Conservation (phyloP, 495 filamentous ascomycete species). For the Hypomontagnella submonticulosa region DNA sequence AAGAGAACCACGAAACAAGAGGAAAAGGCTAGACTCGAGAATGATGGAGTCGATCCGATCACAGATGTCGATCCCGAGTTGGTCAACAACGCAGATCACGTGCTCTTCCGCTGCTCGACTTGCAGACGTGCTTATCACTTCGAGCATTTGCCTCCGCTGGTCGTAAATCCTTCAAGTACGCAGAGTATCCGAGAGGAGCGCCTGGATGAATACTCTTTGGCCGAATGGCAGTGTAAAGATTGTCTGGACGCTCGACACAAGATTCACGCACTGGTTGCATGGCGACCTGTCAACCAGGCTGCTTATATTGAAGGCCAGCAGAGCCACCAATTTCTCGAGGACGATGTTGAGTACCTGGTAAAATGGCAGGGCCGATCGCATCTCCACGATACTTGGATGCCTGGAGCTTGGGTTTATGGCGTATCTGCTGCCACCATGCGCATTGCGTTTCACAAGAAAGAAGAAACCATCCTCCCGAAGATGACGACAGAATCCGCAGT, state of each 20-base stretch:
- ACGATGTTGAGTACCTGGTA: conserved; percentile 87
- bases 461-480: conserved; percentile 69
- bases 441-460: conserved; percentile 75
- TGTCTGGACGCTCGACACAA: conserved; percentile 70
- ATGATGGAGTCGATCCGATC: conserved; percentile 80
- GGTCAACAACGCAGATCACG: conserved; percentile 77
- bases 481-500: conserved; percentile 82
- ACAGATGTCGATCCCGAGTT: conserved; percentile 67
- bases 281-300: conserved; percentile 74
- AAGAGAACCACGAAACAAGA: conserved; percentile 81
- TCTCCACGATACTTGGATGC: conserved; percentile 82
- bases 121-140: conserved; percentile 88
- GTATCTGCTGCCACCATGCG: conserved; percentile 71
- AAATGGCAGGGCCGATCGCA: conserved; percentile 88
- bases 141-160: conserved; percentile 73
- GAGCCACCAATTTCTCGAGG: conserved; percentile 65
- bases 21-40: conserved; percentile 80
- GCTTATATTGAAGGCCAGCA: conserved; percentile 58
- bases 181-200: conserved; percentile 55
- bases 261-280: conserved; percentile 81
- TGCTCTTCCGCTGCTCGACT: conserved; percentile 82
- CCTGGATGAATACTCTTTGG: conserved; percentile 66
- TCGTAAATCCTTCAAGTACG: conserved; percentile 46
- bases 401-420: conserved; percentile 91
- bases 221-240: conserved; percentile 78